Evolutionary conservation across 1,139 yeast genomes (phyloP), one percentile per base, ranked within the genome.

Genomic region (Debaryomycetaceae sp.): DNA sequence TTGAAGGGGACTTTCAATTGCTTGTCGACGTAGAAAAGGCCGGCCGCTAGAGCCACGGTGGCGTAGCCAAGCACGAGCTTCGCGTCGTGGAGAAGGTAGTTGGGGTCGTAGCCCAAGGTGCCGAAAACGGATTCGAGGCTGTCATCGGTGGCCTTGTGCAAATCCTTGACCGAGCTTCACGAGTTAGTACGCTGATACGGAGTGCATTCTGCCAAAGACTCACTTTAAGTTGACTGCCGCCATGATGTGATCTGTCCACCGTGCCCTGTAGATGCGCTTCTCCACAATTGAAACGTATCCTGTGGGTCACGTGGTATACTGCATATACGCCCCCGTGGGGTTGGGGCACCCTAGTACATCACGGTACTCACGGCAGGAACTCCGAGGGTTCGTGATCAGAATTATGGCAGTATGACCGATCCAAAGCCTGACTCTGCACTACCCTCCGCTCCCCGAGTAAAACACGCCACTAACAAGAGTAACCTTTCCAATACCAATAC

Each of bases 51-150:
- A 2, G 61, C 55, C 7, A 81, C 87, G 3, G 85, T 72, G 10
- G 64, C 39, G 41, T 74, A 77, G 0, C 95, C 95, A 26, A 86
- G 51, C 1, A 66, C 75, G 27, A 87, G 60, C 41, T 80, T 77
- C 16, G 68, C 53, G 45, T 86, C 93, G 28, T 61, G 61, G 22
- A 76, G 49, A 11, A 44, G 44, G 45, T 73, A 77, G 14, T 74
- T 61, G 49, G 83, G 83, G 12, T 53, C 55, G 50, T 70, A 86
- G 3, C 87, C 90, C 28, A 76, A 53, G 27, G 65, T 58, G 13
- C 59, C 55, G 35, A 83, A 51, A 3, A 68, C 60, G 31, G 49
- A 45, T 3, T 65, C 49, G 25, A 73, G 51, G 25, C 58, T 58
- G 13, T 70, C 77, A 41, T 73, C 78, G 7, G 65, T 53, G 21